Conservation (phyloP, 2,329 filamentous ascomycete genomes). For the Raffaelea albimanens region DNA sequence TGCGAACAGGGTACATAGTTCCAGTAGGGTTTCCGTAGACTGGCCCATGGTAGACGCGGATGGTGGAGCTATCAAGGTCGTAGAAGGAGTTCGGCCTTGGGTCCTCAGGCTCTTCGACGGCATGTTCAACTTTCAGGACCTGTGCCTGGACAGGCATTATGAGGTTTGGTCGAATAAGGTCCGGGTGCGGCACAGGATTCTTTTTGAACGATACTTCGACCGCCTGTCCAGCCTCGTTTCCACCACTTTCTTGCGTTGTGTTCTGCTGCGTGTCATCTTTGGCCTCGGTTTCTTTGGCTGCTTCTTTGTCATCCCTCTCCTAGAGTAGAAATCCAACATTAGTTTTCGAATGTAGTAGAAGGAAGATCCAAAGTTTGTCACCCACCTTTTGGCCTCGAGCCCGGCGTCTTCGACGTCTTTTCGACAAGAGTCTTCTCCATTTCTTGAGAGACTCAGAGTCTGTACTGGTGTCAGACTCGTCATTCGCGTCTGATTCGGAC, state of each 20-base stretch:
- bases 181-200: background rate
- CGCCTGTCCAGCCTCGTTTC: no score
- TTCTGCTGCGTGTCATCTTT: background rate
- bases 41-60: conserved; percentile 49
- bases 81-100: conserved; percentile 51
- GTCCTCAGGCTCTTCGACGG: conserved; percentile 41
- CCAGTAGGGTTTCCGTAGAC: conserved; percentile 42
- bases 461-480: background rate
- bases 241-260: background rate
- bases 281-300: background rate
- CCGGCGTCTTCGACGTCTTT: background rate
- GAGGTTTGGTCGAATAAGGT: conserved; percentile 24
- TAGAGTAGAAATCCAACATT: background rate
- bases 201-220: conserved; percentile 4
- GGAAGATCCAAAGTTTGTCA: no score
- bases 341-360: no score
- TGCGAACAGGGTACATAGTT: conserved; percentile 34
- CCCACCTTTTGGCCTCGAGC: background rate
- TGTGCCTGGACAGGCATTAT: conserved; percentile 38
- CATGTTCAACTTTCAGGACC: conserved; percentile 45
- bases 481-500: conserved; percentile 2
- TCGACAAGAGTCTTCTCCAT: background rate
- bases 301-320: no score
- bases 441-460: background rate
- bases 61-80: conserved; percentile 39